Conservation (phyloP, 371 early-diverging fungal genomes). For the Mucor piriformis region DNA sequence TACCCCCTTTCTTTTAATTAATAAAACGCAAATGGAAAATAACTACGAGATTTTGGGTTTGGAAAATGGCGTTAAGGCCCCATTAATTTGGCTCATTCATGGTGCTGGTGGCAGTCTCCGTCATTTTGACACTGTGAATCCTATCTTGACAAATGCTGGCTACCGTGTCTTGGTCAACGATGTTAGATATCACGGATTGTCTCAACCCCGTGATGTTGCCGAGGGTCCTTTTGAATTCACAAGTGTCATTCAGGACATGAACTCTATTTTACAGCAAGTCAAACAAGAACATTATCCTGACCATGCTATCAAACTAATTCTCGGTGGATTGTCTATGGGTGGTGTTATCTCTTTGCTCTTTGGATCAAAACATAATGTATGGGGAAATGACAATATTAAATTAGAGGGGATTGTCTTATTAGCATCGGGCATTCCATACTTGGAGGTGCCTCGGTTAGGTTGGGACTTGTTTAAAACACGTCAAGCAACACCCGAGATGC, state of each 20-base stretch:
- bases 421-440: conserved; percentile 27
- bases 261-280: conserved; percentile 17
- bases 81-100: conserved; percentile 32
- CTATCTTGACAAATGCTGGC: conserved; percentile 19
- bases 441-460: conserved; percentile 22
- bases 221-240: conserved; percentile 14
- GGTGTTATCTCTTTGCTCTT: conserved; percentile 34
- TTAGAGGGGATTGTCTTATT: conserved; percentile 31
- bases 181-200: conserved; percentile 39
- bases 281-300: conserved; percentile 11
- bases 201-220: conserved; percentile 15
- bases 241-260: conserved; percentile 25
- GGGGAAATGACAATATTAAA: conserved; percentile 9
- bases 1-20: neutral
- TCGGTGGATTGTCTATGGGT: conserved; percentile 51
- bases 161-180: conserved; percentile 37
- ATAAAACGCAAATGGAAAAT: neutral
- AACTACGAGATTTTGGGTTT: conserved; percentile 19
- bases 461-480: conserved; percentile 31
- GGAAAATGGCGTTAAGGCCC: neutral
- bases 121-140: conserved; percentile 27
- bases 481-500: conserved; percentile 11
- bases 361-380: conserved; percentile 2
- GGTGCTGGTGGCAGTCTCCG: conserved; percentile 45
- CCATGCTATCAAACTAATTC: conserved; percentile 12